A percentile compares a stretch with the other conserved stretches of the same genome.
Conservation (phyloP, 169 alveolate genomes). For the Eimeria zaria region DNA sequence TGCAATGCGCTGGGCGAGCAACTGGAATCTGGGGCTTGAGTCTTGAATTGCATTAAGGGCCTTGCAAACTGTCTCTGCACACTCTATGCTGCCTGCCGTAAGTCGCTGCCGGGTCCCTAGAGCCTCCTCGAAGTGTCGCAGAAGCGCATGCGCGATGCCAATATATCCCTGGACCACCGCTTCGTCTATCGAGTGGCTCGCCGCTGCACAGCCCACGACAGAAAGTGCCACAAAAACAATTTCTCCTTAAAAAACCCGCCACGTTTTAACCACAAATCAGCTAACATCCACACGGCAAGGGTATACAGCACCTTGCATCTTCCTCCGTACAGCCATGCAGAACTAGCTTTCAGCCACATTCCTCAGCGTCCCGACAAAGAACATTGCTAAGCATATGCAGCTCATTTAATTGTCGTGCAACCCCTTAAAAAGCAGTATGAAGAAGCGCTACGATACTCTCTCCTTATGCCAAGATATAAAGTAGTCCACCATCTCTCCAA, state of each 20-base stretch:
- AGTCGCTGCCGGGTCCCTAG: conserved; percentile 60
- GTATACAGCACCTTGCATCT: not conserved
- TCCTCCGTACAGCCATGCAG: not conserved
- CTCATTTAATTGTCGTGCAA: not conserved
- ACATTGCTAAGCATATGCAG: not conserved
- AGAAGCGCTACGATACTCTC: not conserved
- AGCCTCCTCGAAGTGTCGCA: conserved; percentile 69
- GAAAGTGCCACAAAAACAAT: not conserved
- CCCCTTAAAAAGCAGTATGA: not conserved
- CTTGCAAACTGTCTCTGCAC: conserved; percentile 61
- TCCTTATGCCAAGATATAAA: not conserved
- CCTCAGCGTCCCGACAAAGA: not conserved
- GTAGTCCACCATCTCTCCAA: not conserved
- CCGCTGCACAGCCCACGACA: conserved; percentile 12
- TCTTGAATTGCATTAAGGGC: conserved; percentile 14
- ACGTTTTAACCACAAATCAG: not conserved
- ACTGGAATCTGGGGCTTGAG: not conserved
- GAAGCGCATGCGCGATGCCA: conserved; percentile 58
- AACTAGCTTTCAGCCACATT: not conserved
- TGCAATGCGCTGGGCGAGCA: conserved; percentile 45
- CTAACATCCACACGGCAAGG: not conserved
- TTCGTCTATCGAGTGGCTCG: not conserved
- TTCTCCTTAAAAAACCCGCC: not conserved
- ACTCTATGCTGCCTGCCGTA: conserved; percentile 47
- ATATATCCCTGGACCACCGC: conserved; percentile 25